Evolutionary conservation across 371 early-diverging fungal species (phyloP).

Genomic region (Rhizopus microsporus): DNA sequence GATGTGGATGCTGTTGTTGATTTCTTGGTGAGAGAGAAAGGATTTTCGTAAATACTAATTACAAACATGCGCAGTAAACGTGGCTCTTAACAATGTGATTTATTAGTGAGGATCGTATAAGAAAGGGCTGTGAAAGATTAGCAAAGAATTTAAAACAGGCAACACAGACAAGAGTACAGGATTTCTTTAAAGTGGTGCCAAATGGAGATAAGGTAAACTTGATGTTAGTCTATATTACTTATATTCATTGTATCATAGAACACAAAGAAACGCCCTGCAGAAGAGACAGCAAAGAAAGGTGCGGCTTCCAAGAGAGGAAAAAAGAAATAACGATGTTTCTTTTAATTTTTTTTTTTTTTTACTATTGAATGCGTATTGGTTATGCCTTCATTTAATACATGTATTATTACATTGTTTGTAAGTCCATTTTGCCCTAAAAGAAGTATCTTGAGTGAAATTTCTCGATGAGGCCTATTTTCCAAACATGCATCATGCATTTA

Average conservation of each 20-base stretch:
- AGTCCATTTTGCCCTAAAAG: no score
- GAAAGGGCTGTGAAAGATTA: constrained; percentile 83
- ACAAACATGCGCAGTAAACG: neutral
- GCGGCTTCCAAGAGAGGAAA: constrained; percentile 19
- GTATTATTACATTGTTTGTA: no score
- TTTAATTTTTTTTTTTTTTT: neutral
- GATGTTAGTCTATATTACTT: neutral
- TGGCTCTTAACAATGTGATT: neutral
- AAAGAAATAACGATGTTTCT: constrained; percentile 1
- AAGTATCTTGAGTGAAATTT: no score
- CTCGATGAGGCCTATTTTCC: no score
- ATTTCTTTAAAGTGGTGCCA: constrained; percentile 74
- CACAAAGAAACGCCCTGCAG: constrained; percentile 8
- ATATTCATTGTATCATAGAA: neutral
- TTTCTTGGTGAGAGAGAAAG: constrained; percentile 94
- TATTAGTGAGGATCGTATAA: constrained; percentile 88
- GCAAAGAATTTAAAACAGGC: constrained; percentile 71
- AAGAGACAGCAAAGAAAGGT: constrained; percentile 11
- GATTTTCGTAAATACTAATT: constrained; percentile 76
- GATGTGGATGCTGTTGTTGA: constrained; percentile 89
- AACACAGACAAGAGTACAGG: constrained; percentile 89
- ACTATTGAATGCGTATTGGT: no score
- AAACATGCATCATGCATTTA: no score
- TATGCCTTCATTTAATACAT: no score
- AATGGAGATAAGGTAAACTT: constrained; percentile 12